A percentile compares a stretch with the other conserved stretches of the same genome.
Evolutionary conservation across 2,329 filamentous ascomycete genomes (phyloP).

Genomic region (Colletotrichum lupini): DNA sequence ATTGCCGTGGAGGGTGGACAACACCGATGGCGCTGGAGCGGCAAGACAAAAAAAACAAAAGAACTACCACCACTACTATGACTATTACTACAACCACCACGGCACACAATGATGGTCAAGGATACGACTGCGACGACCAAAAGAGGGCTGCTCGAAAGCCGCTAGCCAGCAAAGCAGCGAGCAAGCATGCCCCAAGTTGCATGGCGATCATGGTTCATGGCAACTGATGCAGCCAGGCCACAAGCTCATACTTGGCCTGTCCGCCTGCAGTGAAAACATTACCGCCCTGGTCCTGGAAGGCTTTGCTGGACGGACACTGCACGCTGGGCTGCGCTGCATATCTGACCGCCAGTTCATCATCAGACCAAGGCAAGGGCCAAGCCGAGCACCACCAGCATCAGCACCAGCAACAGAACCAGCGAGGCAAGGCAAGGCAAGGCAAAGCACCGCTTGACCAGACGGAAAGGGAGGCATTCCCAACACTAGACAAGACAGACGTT

Average conservation of each 20-base stretch:
- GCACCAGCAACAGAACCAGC: slow-evolving; percentile 26
- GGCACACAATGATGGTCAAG: not conserved
- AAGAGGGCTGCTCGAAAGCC: slow-evolving; percentile 20
- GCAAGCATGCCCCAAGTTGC: slow-evolving; percentile 34
- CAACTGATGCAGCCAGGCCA: slow-evolving; percentile 44
- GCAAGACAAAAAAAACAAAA: slow-evolving; percentile 3
- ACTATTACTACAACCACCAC: slow-evolving; percentile 2
- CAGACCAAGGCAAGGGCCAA: slow-evolving; percentile 35
- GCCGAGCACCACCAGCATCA: slow-evolving; percentile 16
- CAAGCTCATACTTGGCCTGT: slow-evolving; percentile 38
- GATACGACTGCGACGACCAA: slow-evolving; percentile 3
- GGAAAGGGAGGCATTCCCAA: slow-evolving; percentile 5
- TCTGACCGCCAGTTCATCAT: slow-evolving; percentile 63
- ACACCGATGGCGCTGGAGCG: slow-evolving; percentile 22
- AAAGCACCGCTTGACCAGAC: not conserved
- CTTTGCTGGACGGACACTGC: slow-evolving; percentile 34
- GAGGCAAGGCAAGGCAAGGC: not conserved
- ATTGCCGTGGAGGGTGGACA: slow-evolving; percentile 3
- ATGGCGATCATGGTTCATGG: slow-evolving; percentile 54
- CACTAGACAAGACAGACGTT: slow-evolving; percentile 15
- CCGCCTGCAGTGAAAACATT: slow-evolving; percentile 42
- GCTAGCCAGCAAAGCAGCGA: slow-evolving; percentile 33
- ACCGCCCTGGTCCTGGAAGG: slow-evolving; percentile 40
- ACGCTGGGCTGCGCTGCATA: slow-evolving; percentile 44
- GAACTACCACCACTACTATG: not conserved